A percentile compares a stretch with the other conserved stretches of the same genome.
These are phyloP conservation scores for Solanum habrochaites DNA, from an alignment of 257 asterid genomes.

Conservation along the genomic window DNA sequence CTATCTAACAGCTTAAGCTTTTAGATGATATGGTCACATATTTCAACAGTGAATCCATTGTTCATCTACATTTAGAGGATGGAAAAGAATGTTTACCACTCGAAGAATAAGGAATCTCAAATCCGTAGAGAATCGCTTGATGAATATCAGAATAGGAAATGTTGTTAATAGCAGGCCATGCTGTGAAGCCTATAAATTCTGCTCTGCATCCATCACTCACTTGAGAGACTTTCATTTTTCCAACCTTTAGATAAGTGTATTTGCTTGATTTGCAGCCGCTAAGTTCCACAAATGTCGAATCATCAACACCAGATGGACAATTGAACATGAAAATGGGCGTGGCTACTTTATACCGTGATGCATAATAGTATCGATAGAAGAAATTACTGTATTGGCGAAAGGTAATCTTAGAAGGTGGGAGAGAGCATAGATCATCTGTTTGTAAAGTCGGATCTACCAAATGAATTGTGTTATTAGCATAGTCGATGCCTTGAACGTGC, in stretches of 20 bases:
- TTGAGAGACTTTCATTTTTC: neutral
- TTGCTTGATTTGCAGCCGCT: neutral
- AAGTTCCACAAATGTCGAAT: too few species aligned
- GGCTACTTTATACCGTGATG: too few species aligned
- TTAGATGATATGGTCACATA: too few species aligned
- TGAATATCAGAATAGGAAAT: constrained; percentile 9
- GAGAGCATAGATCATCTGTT: neutral
- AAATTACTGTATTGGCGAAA: fast-evolving
- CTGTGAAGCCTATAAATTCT: too few species aligned
- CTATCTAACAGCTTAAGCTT: too few species aligned
- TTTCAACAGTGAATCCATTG: too few species aligned
- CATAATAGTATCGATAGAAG: fast-evolving
- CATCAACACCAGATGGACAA: too few species aligned
- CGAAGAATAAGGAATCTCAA: neutral
- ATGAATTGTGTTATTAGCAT: too few species aligned
- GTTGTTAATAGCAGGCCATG: neutral
- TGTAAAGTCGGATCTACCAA: neutral
- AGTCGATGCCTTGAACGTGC: neutral
- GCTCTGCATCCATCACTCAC: neutral
- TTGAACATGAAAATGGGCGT: too few species aligned
- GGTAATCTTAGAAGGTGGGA: neutral
- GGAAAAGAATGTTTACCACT: too few species aligned
- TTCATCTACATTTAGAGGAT: too few species aligned
- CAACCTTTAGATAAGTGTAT: constrained; percentile 8
- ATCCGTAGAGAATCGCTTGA: constrained; percentile 6